phyloP scores from a whole-genome alignment of 352 stramenopile species.

The Pythium phragmitis region DNA sequence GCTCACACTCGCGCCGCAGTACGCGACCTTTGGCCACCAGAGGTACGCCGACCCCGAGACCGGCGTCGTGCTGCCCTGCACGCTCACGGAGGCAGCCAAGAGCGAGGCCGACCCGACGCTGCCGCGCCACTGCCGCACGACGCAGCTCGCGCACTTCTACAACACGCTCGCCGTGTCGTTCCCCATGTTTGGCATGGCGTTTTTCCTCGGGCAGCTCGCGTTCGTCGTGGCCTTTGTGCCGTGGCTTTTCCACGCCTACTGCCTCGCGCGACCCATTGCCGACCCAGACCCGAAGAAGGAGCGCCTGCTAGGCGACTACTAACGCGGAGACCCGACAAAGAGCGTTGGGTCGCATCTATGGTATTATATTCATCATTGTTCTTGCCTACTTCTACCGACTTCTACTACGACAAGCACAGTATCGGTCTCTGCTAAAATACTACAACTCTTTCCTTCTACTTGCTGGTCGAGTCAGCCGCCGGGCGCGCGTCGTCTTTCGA shows the following conservation, averaged over 20 bases:
- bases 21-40: constrained; percentile 84
- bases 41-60: constrained; percentile 47
- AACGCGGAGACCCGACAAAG: not conserved
- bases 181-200: constrained; percentile 70
- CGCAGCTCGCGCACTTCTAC: constrained; percentile 79
- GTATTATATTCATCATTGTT: constrained; percentile 1
- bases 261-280: constrained; percentile 57
- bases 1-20: constrained; percentile 81
- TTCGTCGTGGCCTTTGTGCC: constrained; percentile 75
- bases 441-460: not conserved
- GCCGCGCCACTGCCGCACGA: constrained; percentile 61
- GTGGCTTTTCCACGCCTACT: constrained; percentile 76
- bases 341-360: not conserved
- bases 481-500: constrained; percentile 51
- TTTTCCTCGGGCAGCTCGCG: constrained; percentile 72
- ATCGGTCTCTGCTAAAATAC: too few relatives aligned
- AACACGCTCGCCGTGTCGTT: constrained; percentile 70
- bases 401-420: not conserved
- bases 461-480: constrained; percentile 46
- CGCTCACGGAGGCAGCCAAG: constrained; percentile 60
- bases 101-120: constrained; percentile 30
- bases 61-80: constrained; percentile 53
- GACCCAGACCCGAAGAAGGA: constrained; percentile 72
- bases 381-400: not conserved
- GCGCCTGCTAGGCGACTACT: constrained; percentile 63